A percentile compares a stretch with the other conserved stretches of the same genome.
Evolutionary conservation across 1,284 basidiomycete species (phyloP).

Genomic region (Puccinia sorghi): DNA sequence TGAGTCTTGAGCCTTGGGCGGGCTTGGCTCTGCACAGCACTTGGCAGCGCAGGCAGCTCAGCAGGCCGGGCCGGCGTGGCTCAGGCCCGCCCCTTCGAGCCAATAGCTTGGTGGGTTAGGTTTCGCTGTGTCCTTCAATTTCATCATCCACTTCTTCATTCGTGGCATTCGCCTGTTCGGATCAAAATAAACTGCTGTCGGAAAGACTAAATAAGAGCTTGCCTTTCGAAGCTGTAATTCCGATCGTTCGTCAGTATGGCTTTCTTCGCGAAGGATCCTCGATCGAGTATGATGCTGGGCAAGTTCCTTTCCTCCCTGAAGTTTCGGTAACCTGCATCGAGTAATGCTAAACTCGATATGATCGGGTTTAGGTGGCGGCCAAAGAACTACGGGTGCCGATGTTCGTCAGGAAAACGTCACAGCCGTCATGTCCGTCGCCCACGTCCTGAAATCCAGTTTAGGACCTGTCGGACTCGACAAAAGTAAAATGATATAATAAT

Average conservation of each 20-base stretch:
- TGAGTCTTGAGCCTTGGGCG: too few species aligned
- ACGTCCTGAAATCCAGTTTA: constrained; percentile 93
- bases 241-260: constrained; percentile 25
- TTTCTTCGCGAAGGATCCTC: constrained; percentile 54
- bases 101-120: background rate
- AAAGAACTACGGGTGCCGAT: constrained; percentile 50
- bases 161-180: background rate
- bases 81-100: background rate
- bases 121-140: background rate
- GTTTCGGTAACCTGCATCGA: background rate
- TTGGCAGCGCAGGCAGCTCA: too few species aligned
- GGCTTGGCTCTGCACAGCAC: too few species aligned
- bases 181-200: background rate
- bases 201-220: background rate
- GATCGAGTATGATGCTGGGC: constrained; percentile 53
- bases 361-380: constrained; percentile 51
- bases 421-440: constrained; percentile 93
- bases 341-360: constrained; percentile 9
- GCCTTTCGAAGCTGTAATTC: background rate
- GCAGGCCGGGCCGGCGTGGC: background rate
- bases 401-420: constrained; percentile 66
- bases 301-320: constrained; percentile 39
- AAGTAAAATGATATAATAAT: constrained; percentile 52
- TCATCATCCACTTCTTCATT: background rate
- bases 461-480: constrained; percentile 71